These are phyloP conservation scores for Entomortierella lignicola DNA, from an alignment of 192 early-diverging fungal species.

Conservation along the genomic window DNA sequence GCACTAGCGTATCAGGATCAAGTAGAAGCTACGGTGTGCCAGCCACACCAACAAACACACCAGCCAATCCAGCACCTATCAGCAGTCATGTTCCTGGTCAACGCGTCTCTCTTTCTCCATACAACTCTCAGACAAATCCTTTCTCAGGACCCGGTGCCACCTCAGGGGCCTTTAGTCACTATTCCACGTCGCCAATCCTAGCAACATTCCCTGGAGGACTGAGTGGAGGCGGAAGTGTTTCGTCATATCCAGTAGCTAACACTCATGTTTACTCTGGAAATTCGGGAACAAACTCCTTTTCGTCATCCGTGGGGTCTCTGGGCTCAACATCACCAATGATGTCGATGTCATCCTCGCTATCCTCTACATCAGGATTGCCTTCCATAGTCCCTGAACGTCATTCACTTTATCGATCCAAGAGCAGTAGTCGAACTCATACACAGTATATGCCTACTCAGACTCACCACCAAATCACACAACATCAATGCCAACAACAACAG, in stretches of 20 bases:
- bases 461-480: conserved; percentile 15
- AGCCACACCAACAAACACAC: conserved; percentile 50
- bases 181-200: conserved; percentile 40
- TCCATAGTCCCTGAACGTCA: conserved; percentile 50
- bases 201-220: conserved; percentile 29
- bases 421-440: conserved; percentile 39
- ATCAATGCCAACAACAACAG: conserved; percentile 11
- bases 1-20: conserved; percentile 42
- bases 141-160: background rate
- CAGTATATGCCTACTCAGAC: conserved; percentile 24
- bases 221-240: conserved; percentile 7
- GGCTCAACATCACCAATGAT: conserved; percentile 49
- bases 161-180: conserved; percentile 19
- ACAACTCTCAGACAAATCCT: conserved; percentile 14
- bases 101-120: conserved; percentile 31
- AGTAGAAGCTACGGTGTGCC: conserved; percentile 35
- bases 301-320: conserved; percentile 39
- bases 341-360: conserved; percentile 46
- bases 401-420: conserved; percentile 50
- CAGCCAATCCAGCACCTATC: conserved; percentile 49
- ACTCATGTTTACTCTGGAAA: conserved; percentile 32
- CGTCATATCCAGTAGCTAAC: conserved; percentile 3
- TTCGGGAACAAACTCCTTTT: conserved; percentile 43
- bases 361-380: conserved; percentile 41
- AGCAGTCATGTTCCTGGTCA: conserved; percentile 41